Conservation (phyloP, 306 rosid genomes). For the Oemleria cerasiformis region DNA sequence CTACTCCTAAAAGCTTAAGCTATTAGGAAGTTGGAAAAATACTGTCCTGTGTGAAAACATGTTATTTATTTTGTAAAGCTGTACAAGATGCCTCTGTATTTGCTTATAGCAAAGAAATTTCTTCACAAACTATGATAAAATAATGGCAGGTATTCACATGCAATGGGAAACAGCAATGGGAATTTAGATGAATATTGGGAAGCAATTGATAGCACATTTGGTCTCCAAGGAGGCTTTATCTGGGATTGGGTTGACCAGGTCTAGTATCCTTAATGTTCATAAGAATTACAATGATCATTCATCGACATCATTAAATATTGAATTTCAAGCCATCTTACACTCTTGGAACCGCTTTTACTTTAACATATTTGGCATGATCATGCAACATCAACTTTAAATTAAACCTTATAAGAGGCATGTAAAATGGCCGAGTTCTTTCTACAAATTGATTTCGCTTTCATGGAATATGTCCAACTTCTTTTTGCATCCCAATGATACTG, state of each 20-base stretch:
- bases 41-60: not conserved
- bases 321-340: conserved; percentile 1
- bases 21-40: not conserved
- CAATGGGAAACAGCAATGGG: conserved; percentile 98
- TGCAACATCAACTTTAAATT: not conserved
- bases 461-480: too few species aligned
- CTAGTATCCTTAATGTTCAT: conserved; percentile 15
- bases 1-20: not conserved
- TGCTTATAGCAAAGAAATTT: not conserved
- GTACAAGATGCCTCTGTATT: conserved; percentile 6
- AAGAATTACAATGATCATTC: conserved; percentile 4
- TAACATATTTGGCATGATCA: not conserved
- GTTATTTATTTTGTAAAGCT: not conserved
- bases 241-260: conserved; percentile 99
- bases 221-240: conserved; percentile 98
- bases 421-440: too few species aligned
- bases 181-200: conserved; percentile 90
- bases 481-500: too few species aligned
- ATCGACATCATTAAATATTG: conserved; percentile 17
- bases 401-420: too few species aligned
- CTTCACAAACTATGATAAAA: conserved; percentile 9
- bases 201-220: conserved; percentile 87
- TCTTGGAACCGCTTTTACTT: not conserved
- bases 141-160: conserved; percentile 82
- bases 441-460: too few species aligned